Evolutionary conservation across 2,329 filamentous ascomycete genomes (phyloP), one percentile per base, ranked within the genome.

Genomic region (Emergomyces africanus): DNA sequence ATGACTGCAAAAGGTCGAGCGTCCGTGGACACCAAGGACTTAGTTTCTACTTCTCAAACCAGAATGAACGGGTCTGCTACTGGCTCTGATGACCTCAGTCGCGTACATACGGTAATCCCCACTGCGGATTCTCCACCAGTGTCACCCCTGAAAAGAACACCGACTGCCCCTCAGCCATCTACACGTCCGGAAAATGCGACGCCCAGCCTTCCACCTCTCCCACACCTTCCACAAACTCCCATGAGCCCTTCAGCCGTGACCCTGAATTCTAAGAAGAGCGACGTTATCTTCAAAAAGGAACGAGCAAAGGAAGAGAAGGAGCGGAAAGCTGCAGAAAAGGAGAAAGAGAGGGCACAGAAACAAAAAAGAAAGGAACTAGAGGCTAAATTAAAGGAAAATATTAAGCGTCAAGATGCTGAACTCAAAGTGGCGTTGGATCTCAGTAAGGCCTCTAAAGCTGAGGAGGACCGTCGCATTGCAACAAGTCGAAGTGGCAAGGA

Each of bases 221-320:
- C 49, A 8, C 64, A 59, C 46, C 37, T 63, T 4, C 66, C 66
- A 15, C 63, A 69, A 15, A 69, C 69, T 18, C 55, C 57, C 18
- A 58, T 55, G 20, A 68, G 71, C 18, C 69, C 71, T 18, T 64
- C 70, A 35, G 67, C 69, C n/a, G 68, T 71, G n/a, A 20, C n/a
- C 5, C 55, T 62, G 6, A 60, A 59, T 39, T 60, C 60, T 35
- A 60, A 57, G 68, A 84, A 85, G 62, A 83, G 82, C 61, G 85
- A 81, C 68, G 80, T 79, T 64, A 82, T 82, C 37, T 83, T 83
- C 60, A 90, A 86, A 78, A 91, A 85, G 73, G 88, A 88, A 62
- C 73, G 74, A 49, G 78, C 77, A 42, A 74, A 72, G 44, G 80
- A 81, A 67, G 81, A 83, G 59, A 84, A 84, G 64, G 81, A 82